Conservation (phyloP, 257 asterid genomes). For the Solanum dulcamara region DNA sequence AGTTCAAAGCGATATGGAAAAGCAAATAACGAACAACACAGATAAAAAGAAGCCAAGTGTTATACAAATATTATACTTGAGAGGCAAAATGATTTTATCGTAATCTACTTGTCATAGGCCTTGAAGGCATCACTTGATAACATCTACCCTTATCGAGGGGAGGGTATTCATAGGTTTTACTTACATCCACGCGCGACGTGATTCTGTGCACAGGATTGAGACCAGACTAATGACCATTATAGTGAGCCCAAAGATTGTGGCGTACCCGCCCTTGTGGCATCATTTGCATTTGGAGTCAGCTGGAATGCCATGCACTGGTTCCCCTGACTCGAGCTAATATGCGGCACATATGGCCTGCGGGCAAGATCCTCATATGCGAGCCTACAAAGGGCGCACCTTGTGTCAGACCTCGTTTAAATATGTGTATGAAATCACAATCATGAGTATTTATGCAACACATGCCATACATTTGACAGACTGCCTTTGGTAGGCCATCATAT, state of each 20-base stretch:
- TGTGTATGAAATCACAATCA: neutral
- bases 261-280: neutral
- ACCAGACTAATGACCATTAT: neutral
- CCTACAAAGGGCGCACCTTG: neutral
- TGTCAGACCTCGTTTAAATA: no score
- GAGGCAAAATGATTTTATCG: neutral
- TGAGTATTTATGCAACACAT: neutral
- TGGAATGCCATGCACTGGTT: neutral
- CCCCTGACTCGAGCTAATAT: neutral
- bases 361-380: neutral
- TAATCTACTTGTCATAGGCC: neutral
- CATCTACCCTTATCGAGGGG: neutral
- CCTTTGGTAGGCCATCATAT: neutral
- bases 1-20: no score
- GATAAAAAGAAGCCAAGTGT: neutral
- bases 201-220: neutral
- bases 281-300: neutral
- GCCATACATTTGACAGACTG: neutral
- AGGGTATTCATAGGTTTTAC: neutral
- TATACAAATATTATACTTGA: neutral
- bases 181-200: neutral
- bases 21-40: no score
- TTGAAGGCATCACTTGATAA: neutral
- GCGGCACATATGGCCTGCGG: neutral
- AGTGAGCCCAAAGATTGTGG: neutral